Percentiles rank a stretch among this genome's conserved stretches.
Evolutionary conservation across 495 filamentous ascomycete species (phyloP).

Genomic region (Chaetomium tenue): DNA sequence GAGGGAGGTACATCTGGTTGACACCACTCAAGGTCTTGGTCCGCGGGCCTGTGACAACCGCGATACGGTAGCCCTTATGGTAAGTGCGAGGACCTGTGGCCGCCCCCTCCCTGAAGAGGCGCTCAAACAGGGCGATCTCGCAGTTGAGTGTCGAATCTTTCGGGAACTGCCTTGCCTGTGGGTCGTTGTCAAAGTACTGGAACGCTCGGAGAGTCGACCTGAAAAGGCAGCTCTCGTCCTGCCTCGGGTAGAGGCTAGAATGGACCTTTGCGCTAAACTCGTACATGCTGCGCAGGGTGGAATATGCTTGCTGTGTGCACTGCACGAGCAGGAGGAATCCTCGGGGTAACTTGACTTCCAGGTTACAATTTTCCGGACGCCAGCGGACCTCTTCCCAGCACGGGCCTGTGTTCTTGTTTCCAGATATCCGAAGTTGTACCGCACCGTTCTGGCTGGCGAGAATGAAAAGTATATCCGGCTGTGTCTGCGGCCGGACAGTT

Average conservation of each 20-base stretch:
- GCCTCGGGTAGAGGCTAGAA: constrained; percentile 59
- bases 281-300: constrained; percentile 72
- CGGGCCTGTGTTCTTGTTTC: constrained; percentile 62
- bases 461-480: constrained; percentile 63
- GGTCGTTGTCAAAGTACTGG: constrained; percentile 69
- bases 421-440: constrained; percentile 70
- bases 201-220: constrained; percentile 64
- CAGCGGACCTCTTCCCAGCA: constrained; percentile 79
- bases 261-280: constrained; percentile 76
- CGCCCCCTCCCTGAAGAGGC: constrained; percentile 57
- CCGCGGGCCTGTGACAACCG: constrained; percentile 69
- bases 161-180: constrained; percentile 65
- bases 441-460: constrained; percentile 74
- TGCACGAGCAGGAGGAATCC: constrained; percentile 66
- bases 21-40: constrained; percentile 72
- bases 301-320: constrained; percentile 71
- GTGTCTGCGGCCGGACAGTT: constrained; percentile 63
- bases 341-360: constrained; percentile 65
- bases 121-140: constrained; percentile 70
- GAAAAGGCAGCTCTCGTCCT: constrained; percentile 64
- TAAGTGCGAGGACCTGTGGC: constrained; percentile 64
- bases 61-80: constrained; percentile 73
- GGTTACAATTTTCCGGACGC: constrained; percentile 59
- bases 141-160: constrained; percentile 67
- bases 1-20: constrained; percentile 59